Evolutionary conservation across 2,329 filamentous ascomycete species (phyloP).

Genomic region (Phaeoacremonium minimum): DNA sequence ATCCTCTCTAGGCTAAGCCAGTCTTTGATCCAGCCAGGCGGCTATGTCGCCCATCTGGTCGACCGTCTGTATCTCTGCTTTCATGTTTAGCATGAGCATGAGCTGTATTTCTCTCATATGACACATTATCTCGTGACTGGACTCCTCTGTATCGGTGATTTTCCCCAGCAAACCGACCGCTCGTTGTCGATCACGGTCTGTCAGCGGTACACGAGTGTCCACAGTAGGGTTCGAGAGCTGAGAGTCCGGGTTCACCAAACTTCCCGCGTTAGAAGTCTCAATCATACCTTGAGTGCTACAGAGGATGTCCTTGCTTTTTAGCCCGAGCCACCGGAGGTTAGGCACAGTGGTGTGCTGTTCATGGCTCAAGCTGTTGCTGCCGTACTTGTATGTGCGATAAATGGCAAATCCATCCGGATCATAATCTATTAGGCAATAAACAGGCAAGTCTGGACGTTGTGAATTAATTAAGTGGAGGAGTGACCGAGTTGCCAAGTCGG

Average conservation of each 20-base stretch:
- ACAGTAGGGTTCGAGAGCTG: slow-evolving; percentile 5
- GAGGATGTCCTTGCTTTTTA: slow-evolving; percentile 38
- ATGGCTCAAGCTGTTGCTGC: slow-evolving; percentile 59
- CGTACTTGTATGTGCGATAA: slow-evolving; percentile 67
- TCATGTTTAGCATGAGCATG: slow-evolving; percentile 71
- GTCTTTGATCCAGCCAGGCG: slow-evolving; percentile 42
- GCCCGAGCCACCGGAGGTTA: slow-evolving; percentile 61
- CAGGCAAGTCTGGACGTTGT: slow-evolving; percentile 43
- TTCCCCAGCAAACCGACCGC: slow-evolving; percentile 49
- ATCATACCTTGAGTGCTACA: slow-evolving; percentile 1
- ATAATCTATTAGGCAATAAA: slow-evolving; percentile 66
- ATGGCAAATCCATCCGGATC: slow-evolving; percentile 76
- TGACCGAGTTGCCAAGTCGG: slow-evolving; percentile 65
- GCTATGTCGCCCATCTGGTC: slow-evolving; percentile 49
- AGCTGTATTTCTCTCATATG: slow-evolving; percentile 57
- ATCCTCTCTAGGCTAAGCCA: slow-evolving; percentile 16
- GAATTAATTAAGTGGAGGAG: slow-evolving; percentile 55
- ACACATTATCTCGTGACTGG: slow-evolving; percentile 25
- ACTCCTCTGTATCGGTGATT: slow-evolving; percentile 15
- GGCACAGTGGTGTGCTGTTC: slow-evolving; percentile 49
- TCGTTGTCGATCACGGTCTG: slow-evolving; percentile 50
- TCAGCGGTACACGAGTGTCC: slow-evolving; percentile 35
- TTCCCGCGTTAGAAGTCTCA: no score
- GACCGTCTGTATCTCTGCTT: slow-evolving; percentile 73
- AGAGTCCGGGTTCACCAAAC: neutral